phyloP scores from a whole-genome alignment of 108 stramenopile genomes.

The Stephanodiscus triporus region DNA sequence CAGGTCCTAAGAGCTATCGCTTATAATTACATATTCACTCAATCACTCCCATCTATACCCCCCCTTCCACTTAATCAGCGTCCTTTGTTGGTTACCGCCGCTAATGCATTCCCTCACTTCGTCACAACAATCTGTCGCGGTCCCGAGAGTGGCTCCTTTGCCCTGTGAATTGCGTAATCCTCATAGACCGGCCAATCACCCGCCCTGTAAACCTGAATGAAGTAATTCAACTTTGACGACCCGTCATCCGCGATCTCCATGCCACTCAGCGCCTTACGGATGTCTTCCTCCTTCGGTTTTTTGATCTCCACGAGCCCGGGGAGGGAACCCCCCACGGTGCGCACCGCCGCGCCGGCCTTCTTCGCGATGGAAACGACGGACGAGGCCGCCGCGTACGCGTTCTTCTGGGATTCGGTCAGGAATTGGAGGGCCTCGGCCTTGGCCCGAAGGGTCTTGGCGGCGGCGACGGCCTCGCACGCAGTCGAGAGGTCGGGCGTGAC shows the following conservation, averaged over 20 bases:
- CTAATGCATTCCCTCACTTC: conserved; percentile 63
- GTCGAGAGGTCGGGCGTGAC: conserved; percentile 75
- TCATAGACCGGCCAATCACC: conserved; percentile 83
- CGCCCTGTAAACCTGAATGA: conserved; percentile 85
- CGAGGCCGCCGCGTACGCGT: conserved; percentile 68
- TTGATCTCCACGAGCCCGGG: conserved; percentile 67
- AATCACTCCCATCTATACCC: background rate
- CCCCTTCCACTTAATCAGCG: background rate
- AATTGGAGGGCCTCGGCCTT: conserved; percentile 87
- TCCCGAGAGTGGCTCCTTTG: conserved; percentile 68
- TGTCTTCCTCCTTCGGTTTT: conserved; percentile 65
- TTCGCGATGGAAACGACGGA: conserved; percentile 63
- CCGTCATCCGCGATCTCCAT: conserved; percentile 81
- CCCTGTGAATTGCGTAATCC: conserved; percentile 82
- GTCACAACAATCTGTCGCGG: conserved; percentile 85
- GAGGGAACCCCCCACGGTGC: conserved; percentile 70
- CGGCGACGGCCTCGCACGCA: conserved; percentile 64
- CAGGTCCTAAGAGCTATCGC: background rate
- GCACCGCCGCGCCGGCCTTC: conserved; percentile 71
- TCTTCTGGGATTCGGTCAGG: conserved; percentile 64
- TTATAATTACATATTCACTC: background rate
- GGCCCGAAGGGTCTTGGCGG: conserved; percentile 59
- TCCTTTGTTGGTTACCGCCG: background rate
- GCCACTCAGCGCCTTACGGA: conserved; percentile 64
- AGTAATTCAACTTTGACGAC: conserved; percentile 72